phyloP scores from a whole-genome alignment of 306 rosid species.

The Prunus mongolica region DNA sequence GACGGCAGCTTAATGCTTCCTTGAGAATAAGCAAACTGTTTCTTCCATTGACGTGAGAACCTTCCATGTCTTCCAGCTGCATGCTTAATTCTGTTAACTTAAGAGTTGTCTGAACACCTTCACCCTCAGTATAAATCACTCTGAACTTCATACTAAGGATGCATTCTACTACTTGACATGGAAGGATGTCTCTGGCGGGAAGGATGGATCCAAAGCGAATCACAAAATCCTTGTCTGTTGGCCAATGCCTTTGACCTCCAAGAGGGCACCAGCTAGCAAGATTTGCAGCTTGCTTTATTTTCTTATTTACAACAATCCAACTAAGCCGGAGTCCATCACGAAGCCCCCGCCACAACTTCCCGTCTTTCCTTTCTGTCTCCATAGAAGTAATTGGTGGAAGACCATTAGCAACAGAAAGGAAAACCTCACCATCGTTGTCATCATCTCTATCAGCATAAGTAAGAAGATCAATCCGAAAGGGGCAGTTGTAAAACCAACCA shows the following conservation, averaged over 20 bases:
- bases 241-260: conserved; percentile 93
- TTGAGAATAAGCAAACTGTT: conserved; percentile 77
- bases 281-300: conserved; percentile 78
- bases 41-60: conserved; percentile 70
- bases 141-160: conserved; percentile 79
- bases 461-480: conserved; percentile 79
- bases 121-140: conserved; percentile 55
- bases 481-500: conserved; percentile 86
- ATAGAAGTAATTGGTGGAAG: conserved; percentile 64
- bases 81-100: conserved; percentile 76
- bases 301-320: conserved; percentile 78
- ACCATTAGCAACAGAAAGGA: conserved; percentile 73
- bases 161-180: conserved; percentile 75
- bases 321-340: conserved; percentile 73
- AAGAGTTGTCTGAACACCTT: conserved; percentile 51
- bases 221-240: conserved; percentile 76
- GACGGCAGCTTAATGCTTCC: conserved; percentile 65
- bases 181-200: conserved; percentile 74
- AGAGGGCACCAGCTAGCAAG: conserved; percentile 91
- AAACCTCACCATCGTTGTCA: conserved; percentile 50
- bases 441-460: conserved; percentile 55
- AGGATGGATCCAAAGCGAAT: conserved; percentile 81
- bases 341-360: conserved; percentile 81
- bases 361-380: conserved; percentile 81
- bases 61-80: conserved; percentile 91